Evolutionary conservation across 176 grass and related monocot genomes (phyloP).

Genomic region (Hordeum vulgare): DNA sequence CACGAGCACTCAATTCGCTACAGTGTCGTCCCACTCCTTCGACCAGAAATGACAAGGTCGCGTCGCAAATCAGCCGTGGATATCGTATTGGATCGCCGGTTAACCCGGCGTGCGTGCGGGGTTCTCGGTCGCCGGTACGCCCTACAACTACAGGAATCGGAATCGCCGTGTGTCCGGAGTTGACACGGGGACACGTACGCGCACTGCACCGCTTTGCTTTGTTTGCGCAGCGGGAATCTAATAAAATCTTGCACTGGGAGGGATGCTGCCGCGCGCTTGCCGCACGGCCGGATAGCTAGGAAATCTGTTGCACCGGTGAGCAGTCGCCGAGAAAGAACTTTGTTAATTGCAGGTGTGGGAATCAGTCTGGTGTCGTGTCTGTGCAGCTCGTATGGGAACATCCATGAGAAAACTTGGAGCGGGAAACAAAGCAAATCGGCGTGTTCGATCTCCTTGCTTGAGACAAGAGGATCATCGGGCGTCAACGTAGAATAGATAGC

Average conservation of each 20-base stretch:
- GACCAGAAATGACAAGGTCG: background rate
- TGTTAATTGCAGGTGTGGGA: background rate
- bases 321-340: background rate
- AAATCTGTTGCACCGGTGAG: background rate
- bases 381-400: background rate
- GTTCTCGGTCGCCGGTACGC: background rate
- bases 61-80: background rate
- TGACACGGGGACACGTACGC: background rate
- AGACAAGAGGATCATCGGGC: slow-evolving; percentile 1
- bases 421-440: background rate
- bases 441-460: background rate
- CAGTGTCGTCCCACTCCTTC: background rate
- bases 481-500: slow-evolving; percentile 5
- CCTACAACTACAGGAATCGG: background rate
- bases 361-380: background rate
- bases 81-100: background rate
- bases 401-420: background rate
- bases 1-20: background rate
- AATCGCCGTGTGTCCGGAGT: background rate
- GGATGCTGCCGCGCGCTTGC: slow-evolving; percentile 5
- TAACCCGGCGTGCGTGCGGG: background rate
- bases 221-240: slow-evolving; percentile 17
- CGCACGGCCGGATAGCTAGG: background rate
- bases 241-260: background rate
- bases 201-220: background rate